Evolutionary conservation across 768 basidiomycete genomes (phyloP), one percentile per base, ranked within the genome.

Genomic region (Kondoa subrosea): DNA sequence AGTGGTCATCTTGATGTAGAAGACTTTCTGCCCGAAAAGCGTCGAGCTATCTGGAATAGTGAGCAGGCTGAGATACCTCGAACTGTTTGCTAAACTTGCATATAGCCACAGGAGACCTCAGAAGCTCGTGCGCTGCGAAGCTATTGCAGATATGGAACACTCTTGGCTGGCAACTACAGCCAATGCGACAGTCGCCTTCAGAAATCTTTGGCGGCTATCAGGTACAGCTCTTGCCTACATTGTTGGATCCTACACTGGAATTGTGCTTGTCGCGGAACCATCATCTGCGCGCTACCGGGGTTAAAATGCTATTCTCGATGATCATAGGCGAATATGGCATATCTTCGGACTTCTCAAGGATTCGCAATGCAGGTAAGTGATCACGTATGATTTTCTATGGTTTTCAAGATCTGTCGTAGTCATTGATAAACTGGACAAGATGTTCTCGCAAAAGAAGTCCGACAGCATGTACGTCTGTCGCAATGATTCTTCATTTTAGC

Each of bases 181-280:
- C 68, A 0, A 31, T 32, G 30, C 21, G 50, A 30, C 60, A 68
- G 91, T 56, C 1, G 88, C 92, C 12, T 96, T 92, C 92, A 84
- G 89, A 40, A 57, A 59, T 25, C 66, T 66, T 71, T 65, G 67
- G 91, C 85, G 86, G 88, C 61, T 93, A 90, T 74, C 92, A 93
- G 79, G 87, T 74, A 1, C 71, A 72, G 61, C 71, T 75, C 34
- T 62, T 70, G 1, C 72, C 69, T 4, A 34, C 33, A 8, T 57
- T 59, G 34, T 21, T 93, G 31, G 91, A 89, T 57, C 85, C 87
- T 66, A 87, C 95, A 63, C 86, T 97, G 66, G 87, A 89, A 71
- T 80, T 96, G 17, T 96, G 93, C 76, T 80, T 97, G 65, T 95
- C 91, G 70, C 89, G 92, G 73, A 92, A 97, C 75, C 93, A 97